Base-by-base conservation (phyloP, 352 stramenopile species). In the Pythium folliculosum region DNA sequence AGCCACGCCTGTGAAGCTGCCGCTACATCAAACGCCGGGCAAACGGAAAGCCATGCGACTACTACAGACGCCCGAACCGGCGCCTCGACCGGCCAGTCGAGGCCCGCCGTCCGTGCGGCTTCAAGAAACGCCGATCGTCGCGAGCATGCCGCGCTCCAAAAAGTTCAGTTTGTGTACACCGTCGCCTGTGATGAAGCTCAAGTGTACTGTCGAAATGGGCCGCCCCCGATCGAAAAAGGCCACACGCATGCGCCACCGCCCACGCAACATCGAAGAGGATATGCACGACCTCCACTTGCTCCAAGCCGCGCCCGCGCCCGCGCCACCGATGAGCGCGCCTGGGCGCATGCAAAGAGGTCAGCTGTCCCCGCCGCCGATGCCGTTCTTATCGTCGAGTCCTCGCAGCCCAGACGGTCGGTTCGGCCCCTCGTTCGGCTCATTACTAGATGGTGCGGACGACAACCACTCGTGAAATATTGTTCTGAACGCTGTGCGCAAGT, bases 111-210 rank as follows among this genome's bases (percentile, higher is more conserved):
- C 32, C 21, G 48, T 47, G 45, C 56, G 27, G 71, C 60, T 66
- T 40, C 60, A 37, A 40, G 63, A 67, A 65, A 76, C 21, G 60
- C 65, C 44, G 6, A 12, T 69, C 43, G 21, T 65, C 17, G 63
- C 58, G 19, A 67, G 53, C 23, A 63, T 71, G 53, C 53, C 47
- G 13, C 63, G 65, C 17, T 53, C 61, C 14, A 78, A 80, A 48
- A 73, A 75, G 17, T 91, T 91, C 45, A 84, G 75, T 47, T 71
- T 92, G 40, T 94, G 82, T 51, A 95, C 87, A 21, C 87, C 87
- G 59, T 95, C 87, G 30, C 87, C 87, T 0, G 82, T 92, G 59
- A 85, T 89, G 69, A 91, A 91, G 56, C 67, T 94, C 25, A 89
- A 89, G 43, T 89, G 72, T 67, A 92, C 77, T 8, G 84, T 92